Percentiles rank a stretch among this genome's conserved stretches.
Conservation (phyloP, 352 stramenopile genomes). For the Globisporangium echinulatum region DNA sequence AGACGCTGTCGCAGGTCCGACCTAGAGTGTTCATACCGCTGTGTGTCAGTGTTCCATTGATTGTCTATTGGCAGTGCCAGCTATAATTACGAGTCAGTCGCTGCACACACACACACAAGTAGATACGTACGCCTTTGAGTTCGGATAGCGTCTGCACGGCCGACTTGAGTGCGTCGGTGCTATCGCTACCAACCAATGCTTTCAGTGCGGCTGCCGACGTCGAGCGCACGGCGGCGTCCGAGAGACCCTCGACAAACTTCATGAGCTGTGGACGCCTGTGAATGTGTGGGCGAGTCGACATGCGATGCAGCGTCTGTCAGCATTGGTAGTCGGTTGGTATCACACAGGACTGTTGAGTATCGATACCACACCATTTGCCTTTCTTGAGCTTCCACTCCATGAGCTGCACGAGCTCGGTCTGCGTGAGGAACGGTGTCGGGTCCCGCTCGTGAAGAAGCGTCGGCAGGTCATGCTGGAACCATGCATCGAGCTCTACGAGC, state of each 20-base stretch:
- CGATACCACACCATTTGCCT: constrained; percentile 55
- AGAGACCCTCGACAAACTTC: constrained; percentile 54
- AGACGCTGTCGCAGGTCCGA: constrained; percentile 71
- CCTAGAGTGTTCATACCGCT: constrained; percentile 17
- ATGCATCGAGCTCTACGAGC: constrained; percentile 49
- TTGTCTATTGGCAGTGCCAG: neutral
- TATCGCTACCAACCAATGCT: constrained; percentile 6
- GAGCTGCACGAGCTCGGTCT: constrained; percentile 49
- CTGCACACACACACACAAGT: no score
- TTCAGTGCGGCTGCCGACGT: constrained; percentile 38
- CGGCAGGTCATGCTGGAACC: constrained; percentile 42
- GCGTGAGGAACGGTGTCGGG: constrained; percentile 38
- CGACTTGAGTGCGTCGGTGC: constrained; percentile 21
- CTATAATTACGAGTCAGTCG: no score
- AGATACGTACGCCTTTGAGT: constrained; percentile 57
- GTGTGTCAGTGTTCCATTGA: neutral
- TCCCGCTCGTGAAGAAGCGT: constrained; percentile 35
- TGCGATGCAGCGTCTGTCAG: neutral
- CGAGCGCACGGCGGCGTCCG: constrained; percentile 34
- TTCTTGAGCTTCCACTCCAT: constrained; percentile 86
- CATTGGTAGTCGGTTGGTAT: neutral
- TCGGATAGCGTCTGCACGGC: constrained; percentile 43
- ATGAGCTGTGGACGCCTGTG: constrained; percentile 63
- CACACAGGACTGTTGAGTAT: neutral
- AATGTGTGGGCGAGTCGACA: no score